phyloP scores from a whole-genome alignment of 306 rosid species.

The Medicago arabica region DNA sequence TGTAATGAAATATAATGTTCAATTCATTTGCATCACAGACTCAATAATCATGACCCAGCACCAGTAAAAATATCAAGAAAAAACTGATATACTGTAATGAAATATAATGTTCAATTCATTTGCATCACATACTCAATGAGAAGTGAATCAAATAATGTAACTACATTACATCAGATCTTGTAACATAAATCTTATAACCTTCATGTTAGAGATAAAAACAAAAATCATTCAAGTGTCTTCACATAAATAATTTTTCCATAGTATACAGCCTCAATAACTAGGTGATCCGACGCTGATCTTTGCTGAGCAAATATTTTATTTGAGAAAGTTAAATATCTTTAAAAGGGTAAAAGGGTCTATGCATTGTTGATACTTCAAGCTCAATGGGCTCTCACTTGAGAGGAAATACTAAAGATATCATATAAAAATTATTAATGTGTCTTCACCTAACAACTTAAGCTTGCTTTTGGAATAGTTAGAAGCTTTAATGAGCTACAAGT shows the following conservation, averaged over 20 bases:
- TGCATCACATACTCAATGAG: conserved; percentile 9
- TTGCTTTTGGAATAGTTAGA: conserved; percentile 8
- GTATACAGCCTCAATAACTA: conserved; percentile 3
- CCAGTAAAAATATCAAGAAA: neutral
- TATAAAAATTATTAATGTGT: neutral
- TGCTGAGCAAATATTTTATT: neutral
- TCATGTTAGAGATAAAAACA: neutral
- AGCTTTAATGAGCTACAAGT: neutral
- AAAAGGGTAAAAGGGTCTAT: neutral
- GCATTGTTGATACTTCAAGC: neutral
- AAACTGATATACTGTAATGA: conserved; percentile 6
- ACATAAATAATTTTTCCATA: neutral
- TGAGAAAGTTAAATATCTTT: neutral
- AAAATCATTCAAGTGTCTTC: conserved; percentile 10
- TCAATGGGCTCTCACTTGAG: neutral
- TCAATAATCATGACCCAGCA: conserved; percentile 16
- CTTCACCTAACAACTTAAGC: conserved; percentile 23
- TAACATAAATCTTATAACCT: neutral
- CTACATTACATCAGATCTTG: conserved; percentile 2
- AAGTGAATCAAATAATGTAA: conserved; percentile 19
- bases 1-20: conserved; percentile 20
- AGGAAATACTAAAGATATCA: neutral
- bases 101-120: conserved; percentile 23
- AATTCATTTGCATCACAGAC: neutral
- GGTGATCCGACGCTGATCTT: conserved; percentile 1